Evolutionary conservation across 2,329 filamentous ascomycete species (phyloP), one percentile per base, ranked within the genome.

Genomic region (Uncinocarpus reesii): DNA sequence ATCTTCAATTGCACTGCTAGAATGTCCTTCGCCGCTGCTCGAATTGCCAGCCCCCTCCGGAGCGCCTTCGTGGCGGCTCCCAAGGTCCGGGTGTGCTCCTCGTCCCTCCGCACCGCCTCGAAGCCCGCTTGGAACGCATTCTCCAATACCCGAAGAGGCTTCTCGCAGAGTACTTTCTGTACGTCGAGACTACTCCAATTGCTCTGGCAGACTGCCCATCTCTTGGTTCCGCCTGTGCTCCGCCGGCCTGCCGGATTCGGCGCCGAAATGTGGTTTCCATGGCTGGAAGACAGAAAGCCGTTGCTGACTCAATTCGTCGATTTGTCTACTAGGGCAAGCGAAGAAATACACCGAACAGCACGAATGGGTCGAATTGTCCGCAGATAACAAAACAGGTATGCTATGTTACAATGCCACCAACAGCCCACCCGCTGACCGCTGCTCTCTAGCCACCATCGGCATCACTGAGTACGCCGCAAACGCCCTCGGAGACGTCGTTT

Each of bases 261-360:
- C n/a, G n/a, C n/a, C n/a, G n/a, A n/a, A n/a, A n/a, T n/a, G n/a
- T n/a, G n/a, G n/a, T 26, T 15, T 6, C 16, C 2, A 34, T 21
- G 16, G 7, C 7, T 2, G 18, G 28, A 35, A 20, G n/a, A 18
- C 7, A 3, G 23, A 37, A 7, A 6, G 15, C 5, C 13, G 26
- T 53, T 31, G 48, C 45, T 47, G 21, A 47, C 29, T 18, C 21
- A 5, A 16, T 23, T 46, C 13, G 42, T 24, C 16, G 11, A 16
- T 7, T n/a, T 36, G 2, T 21, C 26, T 21, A 43, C 21, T 31
- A 72, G 70, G 62, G 50, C 61, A 67, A 55, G 61, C 65, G 46
- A 90, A 92, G 72, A 86, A 83, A 67, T 98, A 94, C 76, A 95
- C 92, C 56, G 84, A 89, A 67, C 90, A 95, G 65, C 92, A 98